phyloP scores from a whole-genome alignment of 2,329 filamentous ascomycete species.

The Bimuria novae-zelandiae region DNA sequence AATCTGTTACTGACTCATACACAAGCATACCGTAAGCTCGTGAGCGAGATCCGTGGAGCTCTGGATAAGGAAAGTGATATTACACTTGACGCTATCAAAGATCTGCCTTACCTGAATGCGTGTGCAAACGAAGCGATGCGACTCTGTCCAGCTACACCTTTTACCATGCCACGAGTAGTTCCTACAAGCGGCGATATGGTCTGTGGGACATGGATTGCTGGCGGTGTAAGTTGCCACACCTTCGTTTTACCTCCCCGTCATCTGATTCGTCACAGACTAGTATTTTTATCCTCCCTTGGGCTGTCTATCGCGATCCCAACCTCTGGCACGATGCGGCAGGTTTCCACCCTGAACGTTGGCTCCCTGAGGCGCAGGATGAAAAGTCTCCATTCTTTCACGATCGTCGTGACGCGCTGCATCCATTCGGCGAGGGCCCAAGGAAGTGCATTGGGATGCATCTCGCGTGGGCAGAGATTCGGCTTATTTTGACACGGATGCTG shows the following conservation, averaged over 20 bases:
- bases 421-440: conserved; percentile 18
- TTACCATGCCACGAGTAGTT: neutral
- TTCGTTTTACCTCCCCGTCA: neutral
- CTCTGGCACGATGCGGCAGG: neutral
- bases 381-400: conserved; percentile 24
- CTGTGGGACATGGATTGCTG: neutral
- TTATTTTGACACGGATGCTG: conserved; percentile 17
- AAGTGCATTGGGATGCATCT: conserved; percentile 15
- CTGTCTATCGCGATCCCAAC: neutral
- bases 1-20: conserved; percentile 23
- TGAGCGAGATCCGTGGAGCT: conserved; percentile 7
- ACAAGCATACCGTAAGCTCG: neutral
- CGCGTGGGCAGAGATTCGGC: conserved; percentile 26
- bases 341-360: conserved; percentile 12
- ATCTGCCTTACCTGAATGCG: conserved; percentile 20
- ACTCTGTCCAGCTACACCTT: conserved; percentile 8
- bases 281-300: neutral
- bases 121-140: conserved; percentile 18
- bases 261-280: neutral
- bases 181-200: neutral
- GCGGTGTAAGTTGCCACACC: neutral
- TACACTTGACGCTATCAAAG: neutral
- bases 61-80: conserved; percentile 6
- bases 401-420: conserved; percentile 20
- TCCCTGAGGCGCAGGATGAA: neutral